Base-by-base conservation (phyloP, 176 grass and related monocot species). In the Chrysopogon serrulatus region DNA sequence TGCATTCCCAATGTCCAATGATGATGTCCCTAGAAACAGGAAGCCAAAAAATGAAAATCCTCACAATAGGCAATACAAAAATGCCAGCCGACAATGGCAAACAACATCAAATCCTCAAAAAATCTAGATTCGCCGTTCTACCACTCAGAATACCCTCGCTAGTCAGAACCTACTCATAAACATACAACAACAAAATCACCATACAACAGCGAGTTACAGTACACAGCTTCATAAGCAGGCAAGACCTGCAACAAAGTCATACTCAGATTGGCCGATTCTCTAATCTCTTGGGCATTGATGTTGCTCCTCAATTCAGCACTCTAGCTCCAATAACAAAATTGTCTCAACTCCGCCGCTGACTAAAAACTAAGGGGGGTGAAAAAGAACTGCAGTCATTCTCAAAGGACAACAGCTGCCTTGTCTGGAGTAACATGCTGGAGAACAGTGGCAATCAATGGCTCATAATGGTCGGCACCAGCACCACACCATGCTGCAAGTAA, bases 391-490 rank as follows among this genome's bases (percentile, higher is more conserved):
- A 71, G 51, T 79, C 75, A 62, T 69, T 48, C 77, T 96, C 88
- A 99, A 26, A 99, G 96, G 66, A 94, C 74, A 87, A 99, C 86
- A 60, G 91, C 93, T 73, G 93, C 96, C 81, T 96, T 99, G 45
- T 99, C 93, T 57, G 90, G 86, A 44, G 93, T 90, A 80, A 90
- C 85, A 90, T 91, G 76, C 74, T 90, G 89, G 54, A 99, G 92
- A 59, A 84, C 80, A 75, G 77, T 94, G 44, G 91, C 87, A 9
- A 96, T 57, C 82, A 99, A 79, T 39, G 96, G 91, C 76, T 99
- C 96, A 13, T 99, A 99, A 82, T 99, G 96, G 76, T 99, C 96
- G 0, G 96, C 96, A 23, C 96, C 93, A 34, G 96, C 93, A 81
- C 96, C 91, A 65, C 96, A 99, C 96, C 96, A 99, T 43, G 93